A percentile compares a stretch with the other conserved stretches of the same genome.
Evolutionary conservation across 768 basidiomycete genomes (phyloP).

Genomic region (Scleroderma bovista): DNA sequence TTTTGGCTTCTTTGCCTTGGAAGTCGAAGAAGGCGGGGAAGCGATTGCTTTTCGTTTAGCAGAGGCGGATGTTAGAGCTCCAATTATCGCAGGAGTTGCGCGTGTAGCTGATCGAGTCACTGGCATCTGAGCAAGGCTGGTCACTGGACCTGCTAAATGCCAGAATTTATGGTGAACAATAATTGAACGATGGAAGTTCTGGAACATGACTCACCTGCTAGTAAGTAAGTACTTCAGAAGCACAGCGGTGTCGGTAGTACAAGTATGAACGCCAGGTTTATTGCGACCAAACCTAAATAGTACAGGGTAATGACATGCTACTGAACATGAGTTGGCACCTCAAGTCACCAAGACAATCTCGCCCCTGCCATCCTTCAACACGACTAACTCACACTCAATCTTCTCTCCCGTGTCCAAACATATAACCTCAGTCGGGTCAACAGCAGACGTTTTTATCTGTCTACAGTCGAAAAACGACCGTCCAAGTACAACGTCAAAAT

Average conservation of each 20-base stretch:
- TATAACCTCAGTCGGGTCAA: conserved; percentile 85
- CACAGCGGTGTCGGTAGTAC: not conserved
- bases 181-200: no score
- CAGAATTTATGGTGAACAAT: no score
- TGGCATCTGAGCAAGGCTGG: no score
- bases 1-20: not conserved
- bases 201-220: not conserved
- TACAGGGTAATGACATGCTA: not conserved
- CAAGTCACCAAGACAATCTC: conserved; percentile 83
- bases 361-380: conserved; percentile 86
- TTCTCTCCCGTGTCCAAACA: conserved; percentile 92
- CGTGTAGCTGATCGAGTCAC: not conserved
- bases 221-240: not conserved
- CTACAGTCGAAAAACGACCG: conserved; percentile 79
- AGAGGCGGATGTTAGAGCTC: not conserved
- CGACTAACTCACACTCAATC: conserved; percentile 87
- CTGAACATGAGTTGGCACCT: not conserved
- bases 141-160: no score
- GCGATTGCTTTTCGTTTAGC: not conserved
- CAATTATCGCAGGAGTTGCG: not conserved
- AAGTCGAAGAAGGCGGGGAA: not conserved
- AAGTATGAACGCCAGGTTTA: no score
- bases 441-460: conserved; percentile 72
- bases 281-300: not conserved
- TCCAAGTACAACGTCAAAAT: conserved; percentile 94